Percentiles rank a stretch among this genome's conserved stretches.
Evolutionary conservation across 2,329 filamentous ascomycete genomes (phyloP).

Genomic region (Fusarium longipes): DNA sequence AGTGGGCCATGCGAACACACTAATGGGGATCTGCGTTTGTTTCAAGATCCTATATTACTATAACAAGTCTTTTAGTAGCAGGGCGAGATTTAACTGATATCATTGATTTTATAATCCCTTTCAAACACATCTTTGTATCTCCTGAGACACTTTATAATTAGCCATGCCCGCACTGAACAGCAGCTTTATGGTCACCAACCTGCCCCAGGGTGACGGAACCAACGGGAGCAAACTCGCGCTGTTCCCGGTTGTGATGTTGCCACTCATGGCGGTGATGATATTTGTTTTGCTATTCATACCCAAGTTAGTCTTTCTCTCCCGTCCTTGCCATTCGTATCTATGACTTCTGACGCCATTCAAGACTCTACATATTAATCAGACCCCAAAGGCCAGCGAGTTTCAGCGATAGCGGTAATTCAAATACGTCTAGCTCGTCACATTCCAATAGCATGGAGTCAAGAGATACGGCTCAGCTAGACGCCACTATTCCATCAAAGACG

Average conservation of each 20-base stretch:
- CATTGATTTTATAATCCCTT: no score
- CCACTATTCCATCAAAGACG: neutral
- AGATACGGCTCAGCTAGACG: neutral
- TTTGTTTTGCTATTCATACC: neutral
- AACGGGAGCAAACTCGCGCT: neutral
- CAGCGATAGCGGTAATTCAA: neutral
- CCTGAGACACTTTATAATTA: no score
- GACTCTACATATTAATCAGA: neutral
- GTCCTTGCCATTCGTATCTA: fast-evolving
- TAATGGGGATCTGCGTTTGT: no score
- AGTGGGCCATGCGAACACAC: no score
- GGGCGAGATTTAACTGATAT: no score
- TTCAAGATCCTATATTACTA: no score
- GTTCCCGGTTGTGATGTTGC: neutral
- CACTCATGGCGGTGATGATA: neutral
- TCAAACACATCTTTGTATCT: neutral
- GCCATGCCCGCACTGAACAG: neutral
- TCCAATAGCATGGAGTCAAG: neutral
- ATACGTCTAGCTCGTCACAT: neutral
- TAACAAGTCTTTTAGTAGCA: no score
- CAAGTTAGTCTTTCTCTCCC: neutral
- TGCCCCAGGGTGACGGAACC: no score
- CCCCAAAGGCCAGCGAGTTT: fast-evolving
- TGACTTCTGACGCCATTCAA: neutral
- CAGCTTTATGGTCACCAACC: neutral